phyloP scores from a whole-genome alignment of 108 stramenopile genomes.

The Nannochloropsis gaditana region DNA sequence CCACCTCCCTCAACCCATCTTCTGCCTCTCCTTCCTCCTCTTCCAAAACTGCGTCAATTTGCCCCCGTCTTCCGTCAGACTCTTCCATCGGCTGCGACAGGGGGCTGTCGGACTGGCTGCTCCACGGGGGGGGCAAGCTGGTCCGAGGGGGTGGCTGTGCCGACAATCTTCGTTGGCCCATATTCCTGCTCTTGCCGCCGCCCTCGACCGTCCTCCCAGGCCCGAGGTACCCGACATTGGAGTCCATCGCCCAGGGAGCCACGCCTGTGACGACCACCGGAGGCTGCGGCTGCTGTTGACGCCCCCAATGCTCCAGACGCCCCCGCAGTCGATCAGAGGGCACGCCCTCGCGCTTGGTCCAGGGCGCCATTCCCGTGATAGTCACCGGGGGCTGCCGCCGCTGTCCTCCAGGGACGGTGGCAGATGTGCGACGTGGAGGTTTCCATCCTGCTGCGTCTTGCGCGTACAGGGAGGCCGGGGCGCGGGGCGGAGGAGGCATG shows the following conservation, averaged over 20 bases:
- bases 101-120: neutral
- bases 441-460: neutral
- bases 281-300: conserved; percentile 27
- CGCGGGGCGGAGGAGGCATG: neutral
- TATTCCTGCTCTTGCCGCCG: too few relatives aligned
- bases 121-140: neutral
- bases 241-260: conserved; percentile 50
- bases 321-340: neutral
- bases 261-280: conserved; percentile 56
- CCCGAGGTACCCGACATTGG: neutral
- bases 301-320: neutral
- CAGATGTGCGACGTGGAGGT: neutral
- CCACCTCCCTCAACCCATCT: neutral
- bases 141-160: too few relatives aligned
- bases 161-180: too few relatives aligned
- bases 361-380: conserved; percentile 55
- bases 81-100: neutral
- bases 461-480: neutral
- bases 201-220: too few relatives aligned
- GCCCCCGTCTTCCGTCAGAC: neutral
- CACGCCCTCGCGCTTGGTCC: conserved; percentile 26
- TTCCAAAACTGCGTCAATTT: neutral
- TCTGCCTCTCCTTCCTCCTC: neutral
- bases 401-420: neutral
- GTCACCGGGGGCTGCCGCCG: conserved; percentile 46